phyloP scores from a whole-genome alignment of 805 yeast genomes.

The Ogataea polymorpha region DNA sequence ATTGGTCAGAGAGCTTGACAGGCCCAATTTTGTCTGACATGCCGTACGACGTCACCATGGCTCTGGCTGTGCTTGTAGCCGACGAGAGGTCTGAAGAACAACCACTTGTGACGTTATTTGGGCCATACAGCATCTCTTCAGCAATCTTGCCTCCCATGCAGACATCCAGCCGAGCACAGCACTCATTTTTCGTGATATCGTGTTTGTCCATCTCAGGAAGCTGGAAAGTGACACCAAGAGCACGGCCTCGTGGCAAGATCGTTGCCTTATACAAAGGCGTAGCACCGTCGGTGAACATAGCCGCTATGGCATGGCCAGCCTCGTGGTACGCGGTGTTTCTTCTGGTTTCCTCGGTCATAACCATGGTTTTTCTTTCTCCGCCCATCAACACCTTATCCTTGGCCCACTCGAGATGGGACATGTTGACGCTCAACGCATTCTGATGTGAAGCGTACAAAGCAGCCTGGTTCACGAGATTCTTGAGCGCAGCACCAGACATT shows the following conservation, averaged over 20 bases:
- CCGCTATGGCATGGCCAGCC: slow-evolving; percentile 99
- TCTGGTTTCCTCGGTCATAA: slow-evolving; percentile 91
- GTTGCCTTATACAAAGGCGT: slow-evolving; percentile 96
- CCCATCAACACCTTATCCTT: slow-evolving; percentile 97
- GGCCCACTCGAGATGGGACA: slow-evolving; percentile 97
- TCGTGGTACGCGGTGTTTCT: slow-evolving; percentile 96
- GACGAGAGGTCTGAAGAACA: slow-evolving; percentile 87
- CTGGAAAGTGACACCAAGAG: slow-evolving; percentile 95
- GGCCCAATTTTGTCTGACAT: slow-evolving; percentile 96
- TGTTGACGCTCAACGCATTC: slow-evolving; percentile 84
- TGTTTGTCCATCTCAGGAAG: slow-evolving; percentile 98
- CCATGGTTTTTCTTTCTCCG: slow-evolving; percentile 97
- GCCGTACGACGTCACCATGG: slow-evolving; percentile 96
- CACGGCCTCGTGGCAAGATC: slow-evolving; percentile 93
- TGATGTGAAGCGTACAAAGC: slow-evolving; percentile 95
- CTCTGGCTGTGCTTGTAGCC: slow-evolving; percentile 91
- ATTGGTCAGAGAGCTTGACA: slow-evolving; percentile 79
- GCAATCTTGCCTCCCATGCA: slow-evolving; percentile 99
- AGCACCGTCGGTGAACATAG: slow-evolving; percentile 90
- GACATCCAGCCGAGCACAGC: slow-evolving; percentile 89
- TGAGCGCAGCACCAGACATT: slow-evolving; percentile 94
- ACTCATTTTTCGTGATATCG: slow-evolving; percentile 85
- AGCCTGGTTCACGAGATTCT: slow-evolving; percentile 95
- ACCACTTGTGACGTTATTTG: slow-evolving; percentile 91
- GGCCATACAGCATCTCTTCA: slow-evolving; percentile 88